Percentiles rank a stretch among this genome's conserved stretches.
Evolutionary conservation across 2,329 filamentous ascomycete genomes (phyloP).

Genomic region (Sordariomycetes sp.): DNA sequence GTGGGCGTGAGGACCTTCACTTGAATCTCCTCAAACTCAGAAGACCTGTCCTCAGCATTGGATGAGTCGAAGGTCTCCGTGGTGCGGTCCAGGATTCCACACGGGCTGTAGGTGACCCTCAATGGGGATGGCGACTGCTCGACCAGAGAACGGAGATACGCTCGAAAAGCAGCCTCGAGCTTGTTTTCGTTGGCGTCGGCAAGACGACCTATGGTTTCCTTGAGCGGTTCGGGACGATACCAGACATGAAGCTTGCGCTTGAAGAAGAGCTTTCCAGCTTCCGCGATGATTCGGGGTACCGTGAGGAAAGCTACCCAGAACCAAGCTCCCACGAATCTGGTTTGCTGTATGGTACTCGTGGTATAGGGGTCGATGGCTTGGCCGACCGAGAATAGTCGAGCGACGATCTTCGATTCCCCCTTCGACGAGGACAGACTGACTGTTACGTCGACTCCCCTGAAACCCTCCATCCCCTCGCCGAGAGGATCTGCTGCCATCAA

Average conservation of each 20-base stretch:
- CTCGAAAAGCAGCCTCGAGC: conserved; percentile 37
- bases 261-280: conserved; percentile 51
- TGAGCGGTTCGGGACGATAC: conserved; percentile 53
- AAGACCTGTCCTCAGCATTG: conserved; percentile 9
- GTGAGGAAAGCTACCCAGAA: conserved; percentile 61
- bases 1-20: conserved; percentile 52
- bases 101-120: conserved; percentile 42
- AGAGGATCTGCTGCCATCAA: conserved; percentile 38
- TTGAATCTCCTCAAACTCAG: conserved; percentile 30
- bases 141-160: conserved; percentile 40
- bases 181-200: conserved; percentile 39
- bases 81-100: conserved; percentile 30
- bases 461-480: conserved; percentile 22
- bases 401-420: conserved; percentile 49
- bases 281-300: conserved; percentile 53
- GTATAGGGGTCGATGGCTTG: conserved; percentile 37
- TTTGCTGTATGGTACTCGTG: conserved; percentile 31
- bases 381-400: conserved; percentile 46
- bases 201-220: conserved; percentile 42
- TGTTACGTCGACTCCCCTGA: conserved; percentile 43
- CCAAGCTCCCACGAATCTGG: conserved; percentile 44
- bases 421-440: conserved; percentile 55
- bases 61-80: conserved; percentile 28
- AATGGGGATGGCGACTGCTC: conserved; percentile 32
- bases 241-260: conserved; percentile 50